Conservation (phyloP, 495 filamentous ascomycete species). For the Penicillium paxilli region DNA sequence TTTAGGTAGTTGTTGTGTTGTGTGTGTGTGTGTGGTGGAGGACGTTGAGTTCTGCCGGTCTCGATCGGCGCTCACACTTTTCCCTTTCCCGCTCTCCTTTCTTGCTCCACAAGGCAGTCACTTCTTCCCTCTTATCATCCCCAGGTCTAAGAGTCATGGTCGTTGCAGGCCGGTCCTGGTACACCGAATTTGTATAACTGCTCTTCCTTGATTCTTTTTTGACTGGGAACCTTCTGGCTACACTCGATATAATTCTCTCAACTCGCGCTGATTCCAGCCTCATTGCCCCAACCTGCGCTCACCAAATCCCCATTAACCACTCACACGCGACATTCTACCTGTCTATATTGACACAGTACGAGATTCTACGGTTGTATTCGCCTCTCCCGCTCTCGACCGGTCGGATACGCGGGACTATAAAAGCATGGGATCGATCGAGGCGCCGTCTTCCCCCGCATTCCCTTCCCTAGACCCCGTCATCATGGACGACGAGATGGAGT, state of each 20-base stretch:
- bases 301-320: slow-evolving; percentile 5
- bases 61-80: slow-evolving; percentile 31
- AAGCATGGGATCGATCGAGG: slow-evolving; percentile 45
- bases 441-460: slow-evolving; percentile 41
- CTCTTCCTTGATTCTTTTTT: background rate
- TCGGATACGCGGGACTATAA: slow-evolving; percentile 2
- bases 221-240: background rate
- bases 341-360: background rate
- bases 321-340: slow-evolving; percentile 18
- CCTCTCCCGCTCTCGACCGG: background rate
- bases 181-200: slow-evolving; percentile 4
- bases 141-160: slow-evolving; percentile 25
- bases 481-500: slow-evolving; percentile 49
- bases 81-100: slow-evolving; percentile 32
- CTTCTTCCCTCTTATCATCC: slow-evolving; percentile 9
- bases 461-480: slow-evolving; percentile 46
- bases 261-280: too few relatives aligned
- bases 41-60: slow-evolving; percentile 18
- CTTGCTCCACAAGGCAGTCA: slow-evolving; percentile 28
- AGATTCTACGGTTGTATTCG: slow-evolving; percentile 12
- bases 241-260: background rate
- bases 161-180: slow-evolving; percentile 24
- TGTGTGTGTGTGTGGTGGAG: background rate
- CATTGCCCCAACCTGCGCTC: background rate
- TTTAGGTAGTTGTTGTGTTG: background rate